phyloP scores from a whole-genome alignment of 2,329 filamentous ascomycete genomes.

The Scopulariopsis brevicaulis region DNA sequence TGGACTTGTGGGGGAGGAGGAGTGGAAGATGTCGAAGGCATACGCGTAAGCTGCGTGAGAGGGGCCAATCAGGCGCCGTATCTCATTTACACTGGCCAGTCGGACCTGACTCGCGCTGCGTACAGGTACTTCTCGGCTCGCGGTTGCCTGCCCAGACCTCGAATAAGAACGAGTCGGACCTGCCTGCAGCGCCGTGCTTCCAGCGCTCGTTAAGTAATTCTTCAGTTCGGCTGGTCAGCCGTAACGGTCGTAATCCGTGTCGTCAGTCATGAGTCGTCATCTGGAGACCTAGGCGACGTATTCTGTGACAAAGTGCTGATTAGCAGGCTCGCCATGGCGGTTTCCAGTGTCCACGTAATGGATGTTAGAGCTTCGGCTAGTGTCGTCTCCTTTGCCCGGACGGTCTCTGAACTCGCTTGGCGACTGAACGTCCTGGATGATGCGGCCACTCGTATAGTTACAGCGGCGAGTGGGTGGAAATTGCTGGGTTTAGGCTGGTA shows the following conservation, averaged over 20 bases:
- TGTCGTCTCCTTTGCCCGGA: background rate
- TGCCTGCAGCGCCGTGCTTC: background rate
- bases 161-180: background rate
- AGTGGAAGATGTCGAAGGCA: slow-evolving; percentile 4
- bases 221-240: background rate
- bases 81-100: slow-evolving; percentile 4
- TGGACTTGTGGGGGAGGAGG: slow-evolving; percentile 3
- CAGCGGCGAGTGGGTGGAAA: background rate
- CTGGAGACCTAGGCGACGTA: background rate
- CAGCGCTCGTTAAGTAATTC: background rate
- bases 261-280: background rate
- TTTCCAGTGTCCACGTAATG: background rate
- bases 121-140: slow-evolving; percentile 2
- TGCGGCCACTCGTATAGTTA: background rate
- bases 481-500: background rate
- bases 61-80: slow-evolving; percentile 11
- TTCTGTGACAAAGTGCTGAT: background rate
- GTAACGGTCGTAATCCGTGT: slow-evolving; percentile 3
- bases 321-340: background rate
- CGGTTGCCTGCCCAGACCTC: background rate
- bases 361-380: background rate
- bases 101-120: slow-evolving; percentile 1
- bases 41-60: slow-evolving; percentile 19
- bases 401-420: background rate
- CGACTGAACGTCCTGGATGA: background rate